Evolutionary conservation across 1,284 basidiomycete genomes (phyloP).

Genomic region (Neonothopanus nambi): DNA sequence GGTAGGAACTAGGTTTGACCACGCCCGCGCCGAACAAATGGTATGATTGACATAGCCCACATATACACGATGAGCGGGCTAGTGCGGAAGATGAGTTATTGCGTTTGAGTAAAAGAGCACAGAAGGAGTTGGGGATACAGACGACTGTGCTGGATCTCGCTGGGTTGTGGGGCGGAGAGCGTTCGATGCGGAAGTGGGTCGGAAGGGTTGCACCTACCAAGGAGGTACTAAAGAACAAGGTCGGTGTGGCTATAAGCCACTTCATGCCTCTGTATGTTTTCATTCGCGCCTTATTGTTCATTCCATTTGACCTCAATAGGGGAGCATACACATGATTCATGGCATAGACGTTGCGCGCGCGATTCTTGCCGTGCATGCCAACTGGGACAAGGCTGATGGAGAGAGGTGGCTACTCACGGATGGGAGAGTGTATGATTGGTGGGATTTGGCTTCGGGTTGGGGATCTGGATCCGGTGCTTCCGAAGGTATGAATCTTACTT

Average conservation of each 20-base stretch:
- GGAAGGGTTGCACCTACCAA: constrained; percentile 52
- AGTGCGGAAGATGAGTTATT: constrained; percentile 57
- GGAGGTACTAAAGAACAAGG: constrained; percentile 52
- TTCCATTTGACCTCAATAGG: constrained; percentile 32
- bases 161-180: constrained; percentile 60
- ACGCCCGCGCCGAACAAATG: constrained; percentile 30
- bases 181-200: constrained; percentile 53
- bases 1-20: neutral
- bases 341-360: constrained; percentile 58
- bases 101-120: constrained; percentile 31
- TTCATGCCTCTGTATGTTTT: neutral
- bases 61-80: constrained; percentile 43
- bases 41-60: constrained; percentile 55
- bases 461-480: constrained; percentile 25
- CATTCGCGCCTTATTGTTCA: neutral
- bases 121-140: constrained; percentile 27
- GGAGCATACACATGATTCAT: constrained; percentile 60
- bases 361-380: constrained; percentile 50
- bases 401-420: constrained; percentile 62
- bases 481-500: too few species aligned
- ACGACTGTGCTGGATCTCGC: constrained; percentile 62
- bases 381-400: constrained; percentile 43
- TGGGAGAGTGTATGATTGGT: constrained; percentile 65
- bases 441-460: constrained; percentile 63
- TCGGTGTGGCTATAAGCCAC: constrained; percentile 20